Evolutionary conservation across 2,329 filamentous ascomycete genomes (phyloP).

Genomic region (Stachybotrys chartarum): DNA sequence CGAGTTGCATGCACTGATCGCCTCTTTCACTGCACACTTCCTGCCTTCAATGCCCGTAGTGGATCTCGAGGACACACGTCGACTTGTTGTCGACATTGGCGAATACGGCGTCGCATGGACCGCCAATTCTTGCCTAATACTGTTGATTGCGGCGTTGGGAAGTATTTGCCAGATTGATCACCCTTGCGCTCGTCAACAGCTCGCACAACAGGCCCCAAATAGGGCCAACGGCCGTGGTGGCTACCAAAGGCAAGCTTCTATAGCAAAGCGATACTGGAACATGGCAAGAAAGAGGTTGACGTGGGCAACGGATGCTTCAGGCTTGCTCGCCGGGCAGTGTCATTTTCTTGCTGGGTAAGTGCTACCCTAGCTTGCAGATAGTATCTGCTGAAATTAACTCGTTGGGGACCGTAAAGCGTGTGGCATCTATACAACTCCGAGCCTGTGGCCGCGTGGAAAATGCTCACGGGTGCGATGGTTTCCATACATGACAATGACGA

Average conservation of each 20-base stretch:
- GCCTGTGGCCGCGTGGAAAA: background rate
- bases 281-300: slow-evolving; percentile 2
- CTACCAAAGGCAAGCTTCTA: background rate
- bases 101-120: slow-evolving; percentile 1
- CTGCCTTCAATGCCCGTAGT: background rate
- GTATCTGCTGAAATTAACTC: background rate
- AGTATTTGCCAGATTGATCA: background rate
- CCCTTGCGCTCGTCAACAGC: background rate
- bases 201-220: too few species aligned
- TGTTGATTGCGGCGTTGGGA: slow-evolving; percentile 1
- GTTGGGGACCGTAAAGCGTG: background rate
- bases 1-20: background rate
- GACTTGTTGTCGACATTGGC: background rate
- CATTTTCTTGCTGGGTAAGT: slow-evolving; percentile 4
- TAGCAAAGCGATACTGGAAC: slow-evolving; percentile 1
- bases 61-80: background rate
- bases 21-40: background rate
- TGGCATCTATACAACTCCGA: background rate
- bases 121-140: slow-evolving; percentile 1
- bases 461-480: background rate
- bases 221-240: background rate
- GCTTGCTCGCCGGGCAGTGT: background rate
- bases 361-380: background rate
- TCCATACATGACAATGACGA: background rate
- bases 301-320: background rate